Evolutionary conservation across 257 asterid genomes (phyloP).

Genomic region (Nicotiana otophora): DNA sequence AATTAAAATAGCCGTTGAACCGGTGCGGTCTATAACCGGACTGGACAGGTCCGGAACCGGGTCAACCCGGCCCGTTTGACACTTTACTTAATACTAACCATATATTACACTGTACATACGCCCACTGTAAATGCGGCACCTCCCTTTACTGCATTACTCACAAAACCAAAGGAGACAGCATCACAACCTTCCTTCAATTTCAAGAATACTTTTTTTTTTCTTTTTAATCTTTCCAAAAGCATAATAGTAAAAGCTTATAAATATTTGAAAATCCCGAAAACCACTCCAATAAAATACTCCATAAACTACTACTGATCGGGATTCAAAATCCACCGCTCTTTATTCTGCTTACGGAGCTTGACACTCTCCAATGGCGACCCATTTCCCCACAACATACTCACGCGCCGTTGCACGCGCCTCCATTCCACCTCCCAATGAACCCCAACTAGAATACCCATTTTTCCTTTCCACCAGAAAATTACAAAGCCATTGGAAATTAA

Average conservation of each 20-base stretch:
- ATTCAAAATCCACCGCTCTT: conserved; percentile 17
- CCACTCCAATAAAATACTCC: not conserved
- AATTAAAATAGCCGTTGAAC: too few relatives aligned
- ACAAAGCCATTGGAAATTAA: conserved; percentile 8
- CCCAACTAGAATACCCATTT: conserved; percentile 21
- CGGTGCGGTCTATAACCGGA: too few relatives aligned
- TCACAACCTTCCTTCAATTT: conserved; percentile 52
- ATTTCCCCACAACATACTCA: conserved; percentile 22
- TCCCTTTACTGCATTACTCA: conserved; percentile 17
- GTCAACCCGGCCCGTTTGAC: too few relatives aligned
- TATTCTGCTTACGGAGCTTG: not conserved
- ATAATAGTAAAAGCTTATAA: not conserved
- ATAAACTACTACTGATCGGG: conserved; percentile 11
- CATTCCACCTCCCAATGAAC: conserved; percentile 21
- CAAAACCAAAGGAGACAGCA: conserved; percentile 31
- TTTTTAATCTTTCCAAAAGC: conserved; percentile 5
- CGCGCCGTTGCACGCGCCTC: conserved; percentile 51
- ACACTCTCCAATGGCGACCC: conserved; percentile 48
- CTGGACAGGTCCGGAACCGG: too few relatives aligned
- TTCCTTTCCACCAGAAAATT: conserved; percentile 15
- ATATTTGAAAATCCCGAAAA: not conserved
- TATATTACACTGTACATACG: too few relatives aligned
- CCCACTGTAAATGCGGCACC: conserved; percentile 16
- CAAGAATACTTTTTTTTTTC: conserved; percentile 28
- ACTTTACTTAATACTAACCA: too few relatives aligned